Evolutionary conservation across 306 rosid genomes (phyloP), one percentile per base, ranked within the genome.

Genomic region (Albizia julibrissin): DNA sequence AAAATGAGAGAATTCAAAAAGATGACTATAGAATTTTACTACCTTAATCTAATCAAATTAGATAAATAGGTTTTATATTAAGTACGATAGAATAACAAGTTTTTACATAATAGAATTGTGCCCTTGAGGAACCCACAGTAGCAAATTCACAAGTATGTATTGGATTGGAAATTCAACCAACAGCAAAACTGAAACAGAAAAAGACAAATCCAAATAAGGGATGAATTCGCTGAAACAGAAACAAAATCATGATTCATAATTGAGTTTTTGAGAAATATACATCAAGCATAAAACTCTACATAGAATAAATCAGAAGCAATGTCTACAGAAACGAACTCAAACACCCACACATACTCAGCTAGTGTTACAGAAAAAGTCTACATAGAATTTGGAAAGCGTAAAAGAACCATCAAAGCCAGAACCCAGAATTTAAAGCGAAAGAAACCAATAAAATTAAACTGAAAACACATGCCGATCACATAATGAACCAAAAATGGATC

Each of bases 151-250:
- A 44, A 37, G 24, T 8, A 52, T 2, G 34, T 21, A 44, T 11
- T 44, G 49, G 49, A 16, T 3, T 44, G 15, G 49, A 44, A 11
- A 44, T 44, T 44, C 49, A 11, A 44, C 16, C 49, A 44, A 44
- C 49, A 37, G 40, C 8, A 47, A 12, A 47, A 47, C 33, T 69
- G 34, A 75, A 84, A 59, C 15, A 21, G 8, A 54, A 74, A 54
- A 59, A 9, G 9, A 0, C 13, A 21, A 76, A 62, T 50, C 29
- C 46, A 11, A 49, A 61, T 22, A 54, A 52, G 34, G 77, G 54
- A 62, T 69, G 68, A 77, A 75, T 42, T 59, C 44, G 26, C 72
- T 52, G 27, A 75, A 79, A 75, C 72, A 15, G 72, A 16, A n/a
- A 42, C 62, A 70, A 76, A 34, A 34, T 50, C 72, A 50, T 22